Base-by-base conservation (phyloP, 768 basidiomycete genomes). In the Boletus tylopilopsis region DNA sequence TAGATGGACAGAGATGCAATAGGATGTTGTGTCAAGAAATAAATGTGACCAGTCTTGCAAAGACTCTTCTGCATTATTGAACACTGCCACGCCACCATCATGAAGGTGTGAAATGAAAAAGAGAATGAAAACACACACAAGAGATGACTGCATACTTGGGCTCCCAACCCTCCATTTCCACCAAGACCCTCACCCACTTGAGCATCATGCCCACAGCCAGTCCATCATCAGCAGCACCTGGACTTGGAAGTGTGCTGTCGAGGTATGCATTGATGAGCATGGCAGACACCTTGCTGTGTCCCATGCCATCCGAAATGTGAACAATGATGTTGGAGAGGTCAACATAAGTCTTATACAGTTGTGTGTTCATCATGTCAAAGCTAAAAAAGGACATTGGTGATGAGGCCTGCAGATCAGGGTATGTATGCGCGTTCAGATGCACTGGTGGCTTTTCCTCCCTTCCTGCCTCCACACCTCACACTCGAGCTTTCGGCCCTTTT, bases 61-160 rank as follows among this genome's bases (percentile, higher is more conserved):
- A 1, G 87, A 91, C 64, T 98, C 94, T 68, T 98, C 94, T 11
- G 87, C 95, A 53, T 95, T 79, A 57, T 97, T 97, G 73, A 95
- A 96, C 53, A 98, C 91, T 94, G 53, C 36, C 33, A 34, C 42
- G 16, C 16, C 8, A 50, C 43, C n/a, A n/a, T n/a, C n/a, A n/a
- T n/a, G n/a, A n/a, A n/a, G n/a, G 35, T 7, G 37, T 39, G 13
- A 23, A 13, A 51, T 18, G 18, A 34, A 34, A 12, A 8, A 15
- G 15, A 6, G 5, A 30, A 1, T 36, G 13, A 0, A 27, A 43
- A 24, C 22, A 74, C 89, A 68, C 58, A 93, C 93, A 68, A 64
- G 97, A 93, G 21, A 98, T 76, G 53, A 91, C 77, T 7, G 90
- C 76, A 60, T 90, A 79, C 30, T 77, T 79, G 1, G 93, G 90